phyloP scores from a whole-genome alignment of 2,329 filamentous ascomycete species.

The Sclerotinia spermophila region DNA sequence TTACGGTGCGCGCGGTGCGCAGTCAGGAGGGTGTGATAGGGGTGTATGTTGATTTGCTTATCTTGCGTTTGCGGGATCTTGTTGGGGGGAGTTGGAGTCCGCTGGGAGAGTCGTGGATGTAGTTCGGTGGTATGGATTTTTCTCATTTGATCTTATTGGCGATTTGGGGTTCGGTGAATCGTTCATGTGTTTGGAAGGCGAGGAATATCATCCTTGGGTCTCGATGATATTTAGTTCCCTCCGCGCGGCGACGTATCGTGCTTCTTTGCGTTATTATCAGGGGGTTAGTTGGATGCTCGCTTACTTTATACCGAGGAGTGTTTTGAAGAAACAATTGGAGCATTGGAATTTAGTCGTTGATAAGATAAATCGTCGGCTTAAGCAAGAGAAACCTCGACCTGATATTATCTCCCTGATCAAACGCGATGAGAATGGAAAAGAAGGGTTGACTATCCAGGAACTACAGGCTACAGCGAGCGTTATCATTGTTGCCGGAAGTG shows the following conservation, averaged over 20 bases:
- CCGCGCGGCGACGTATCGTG: not conserved
- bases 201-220: not conserved
- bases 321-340: not conserved
- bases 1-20: too few relatives aligned
- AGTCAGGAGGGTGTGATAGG: not conserved
- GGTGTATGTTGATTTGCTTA: not conserved
- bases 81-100: not conserved
- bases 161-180: not conserved
- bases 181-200: not conserved
- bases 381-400: not conserved
- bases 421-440: not conserved
- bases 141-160: not conserved
- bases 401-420: not conserved
- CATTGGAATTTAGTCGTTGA: not conserved
- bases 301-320: not conserved
- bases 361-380: not conserved
- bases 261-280: not conserved
- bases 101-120: not conserved
- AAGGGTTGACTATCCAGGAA: not conserved
- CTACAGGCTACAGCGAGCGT: not conserved
- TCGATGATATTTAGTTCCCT: not conserved
- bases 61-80: not conserved
- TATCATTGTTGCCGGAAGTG: not conserved
- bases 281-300: not conserved
- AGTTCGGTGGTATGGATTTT: not conserved